A percentile compares a stretch with the other conserved stretches of the same genome.
Conservation (phyloP, 768 basidiomycete species). For the Lactarius akahatsu region DNA sequence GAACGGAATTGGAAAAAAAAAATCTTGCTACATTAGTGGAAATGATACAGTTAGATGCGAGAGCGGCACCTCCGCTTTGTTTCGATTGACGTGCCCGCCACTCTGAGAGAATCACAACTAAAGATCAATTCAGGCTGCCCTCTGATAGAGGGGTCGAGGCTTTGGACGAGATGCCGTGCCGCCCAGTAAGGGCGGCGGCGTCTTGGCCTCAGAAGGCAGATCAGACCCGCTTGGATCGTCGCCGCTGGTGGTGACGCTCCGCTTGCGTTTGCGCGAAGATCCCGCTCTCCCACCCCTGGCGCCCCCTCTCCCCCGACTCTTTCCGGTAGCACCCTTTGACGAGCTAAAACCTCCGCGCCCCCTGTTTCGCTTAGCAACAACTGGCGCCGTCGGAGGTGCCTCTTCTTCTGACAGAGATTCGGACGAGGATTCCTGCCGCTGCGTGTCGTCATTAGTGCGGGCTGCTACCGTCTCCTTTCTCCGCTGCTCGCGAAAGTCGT, state of each 20-base stretch:
- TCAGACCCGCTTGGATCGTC: background rate
- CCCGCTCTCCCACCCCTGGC: conserved; percentile 21
- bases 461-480: conserved; percentile 31
- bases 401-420: conserved; percentile 1
- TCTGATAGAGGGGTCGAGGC: conserved; percentile 20
- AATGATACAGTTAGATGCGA: background rate
- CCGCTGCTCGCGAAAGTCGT: conserved; percentile 64
- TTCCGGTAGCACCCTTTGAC: background rate
- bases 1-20: background rate
- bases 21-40: background rate
- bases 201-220: conserved; percentile 22
- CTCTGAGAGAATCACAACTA: background rate
- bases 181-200: conserved; percentile 32
- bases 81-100: background rate
- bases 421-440: background rate
- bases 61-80: background rate
- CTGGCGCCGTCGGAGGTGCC: background rate
- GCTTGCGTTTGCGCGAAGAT: conserved; percentile 26
- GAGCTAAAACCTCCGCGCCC: conserved; percentile 4
- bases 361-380: conserved; percentile 4
- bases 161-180: conserved; percentile 21
- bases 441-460: background rate
- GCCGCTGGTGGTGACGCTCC: conserved; percentile 20
- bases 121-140: background rate
- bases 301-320: conserved; percentile 21